Conservation (phyloP, 208 protist genomes). For the Leishmania martiniquensis region DNA sequence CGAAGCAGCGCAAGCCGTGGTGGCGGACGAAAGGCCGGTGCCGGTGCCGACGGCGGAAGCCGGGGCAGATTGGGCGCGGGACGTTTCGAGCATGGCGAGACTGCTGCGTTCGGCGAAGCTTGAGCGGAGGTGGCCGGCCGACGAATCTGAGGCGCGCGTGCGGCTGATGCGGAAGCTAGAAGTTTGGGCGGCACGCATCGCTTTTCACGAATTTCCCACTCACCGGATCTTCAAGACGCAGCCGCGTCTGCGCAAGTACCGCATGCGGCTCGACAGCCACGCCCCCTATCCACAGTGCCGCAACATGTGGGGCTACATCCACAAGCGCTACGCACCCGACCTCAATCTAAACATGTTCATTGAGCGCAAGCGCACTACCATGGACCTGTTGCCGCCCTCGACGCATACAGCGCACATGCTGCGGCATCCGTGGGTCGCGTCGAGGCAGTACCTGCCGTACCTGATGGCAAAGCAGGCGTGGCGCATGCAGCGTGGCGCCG, state of each 20-base stretch:
- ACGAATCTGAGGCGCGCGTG: background rate
- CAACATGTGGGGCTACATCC: constrained; percentile 29
- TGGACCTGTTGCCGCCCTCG: constrained; percentile 19
- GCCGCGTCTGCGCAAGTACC: constrained; percentile 26
- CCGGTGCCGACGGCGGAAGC: background rate
- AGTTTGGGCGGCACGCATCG: background rate
- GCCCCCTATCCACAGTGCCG: constrained; percentile 22
- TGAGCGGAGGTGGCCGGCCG: too few species aligned
- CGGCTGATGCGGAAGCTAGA: background rate
- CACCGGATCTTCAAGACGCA: constrained; percentile 7
- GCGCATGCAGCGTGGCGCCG: constrained; percentile 11
- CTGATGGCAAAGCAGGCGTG: constrained; percentile 29
- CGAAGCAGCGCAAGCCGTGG: background rate
- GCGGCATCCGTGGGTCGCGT: constrained; percentile 24
- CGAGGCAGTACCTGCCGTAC: constrained; percentile 28
- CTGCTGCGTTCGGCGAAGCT: background rate
- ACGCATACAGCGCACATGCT: constrained; percentile 27
- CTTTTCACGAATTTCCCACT: constrained; percentile 9
- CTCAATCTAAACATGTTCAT: constrained; percentile 25
- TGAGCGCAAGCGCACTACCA: constrained; percentile 4
- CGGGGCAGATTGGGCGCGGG: background rate
- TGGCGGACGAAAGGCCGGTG: background rate
- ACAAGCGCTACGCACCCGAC: constrained; percentile 24
- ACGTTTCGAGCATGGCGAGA: background rate
- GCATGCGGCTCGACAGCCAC: constrained; percentile 26